Base-by-base conservation (phyloP, 2,329 filamentous ascomycete species). In the Exophiala xenobiotica region DNA sequence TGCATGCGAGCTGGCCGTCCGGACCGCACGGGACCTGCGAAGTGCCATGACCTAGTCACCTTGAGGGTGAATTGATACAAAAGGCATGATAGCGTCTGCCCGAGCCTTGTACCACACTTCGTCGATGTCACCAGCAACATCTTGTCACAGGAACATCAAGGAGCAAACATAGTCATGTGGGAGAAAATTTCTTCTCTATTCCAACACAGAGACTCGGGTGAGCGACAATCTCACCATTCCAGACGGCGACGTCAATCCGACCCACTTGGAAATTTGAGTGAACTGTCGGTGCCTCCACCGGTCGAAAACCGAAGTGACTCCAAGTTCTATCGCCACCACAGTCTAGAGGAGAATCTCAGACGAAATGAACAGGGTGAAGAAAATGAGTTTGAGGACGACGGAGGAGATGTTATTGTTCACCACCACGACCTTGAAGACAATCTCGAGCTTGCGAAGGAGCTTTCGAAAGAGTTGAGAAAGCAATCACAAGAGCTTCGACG, bases 391-490 rank as follows among this genome's bases (percentile, higher is more conserved):
- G 45, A 38, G 18, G 45, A 40, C 8, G 45, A 16, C 2, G 33
- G 23, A 4, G 40, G 39, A 7, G 48, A 46, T 39, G 14, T 51
- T 33, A 29, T 51, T n/a, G 31, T 51, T 16, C 41, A 41, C 41
- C 50, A 49, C n/a, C 44, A 53, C 37, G 44, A 26, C 18, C 42
- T 53, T 14, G 50, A 53, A 22, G 50, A 53, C 31, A 53, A 53
- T 29, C 16, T 53, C 45, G 19, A 18, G 20, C 45, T 48, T 8
- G 50, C 50, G 20, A 37, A 22, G 24, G 37, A 49, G 29, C 45
- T 49, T 24, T n/a, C 40, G 11, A 38, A 14, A 19, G 44, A 53
- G n/a, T 19, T 49, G 50, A 37, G 16, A 19, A 12, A 45, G 11
- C 50, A 53, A 29, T 46, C 49, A 2, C 22, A 46, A 3, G 49